Evolutionary conservation across 306 rosid genomes (phyloP), one percentile per base, ranked within the genome.

Genomic region (Purshia tridentata): DNA sequence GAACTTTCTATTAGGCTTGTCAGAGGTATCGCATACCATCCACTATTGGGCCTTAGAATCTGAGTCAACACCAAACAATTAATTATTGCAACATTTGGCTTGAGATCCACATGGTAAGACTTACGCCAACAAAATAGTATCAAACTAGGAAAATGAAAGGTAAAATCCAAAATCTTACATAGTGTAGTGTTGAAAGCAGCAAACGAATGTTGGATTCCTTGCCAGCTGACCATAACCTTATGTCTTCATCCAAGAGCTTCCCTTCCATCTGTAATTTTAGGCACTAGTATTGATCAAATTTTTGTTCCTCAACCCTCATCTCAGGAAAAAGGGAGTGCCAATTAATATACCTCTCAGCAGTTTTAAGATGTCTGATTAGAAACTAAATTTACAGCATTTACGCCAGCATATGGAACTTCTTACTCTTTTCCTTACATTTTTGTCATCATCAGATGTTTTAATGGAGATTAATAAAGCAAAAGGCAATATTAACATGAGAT

Each of bases 191-290:
- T 14, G 97, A 89, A 81, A 94, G 92, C 47, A 91, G 89, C 80
- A 86, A 67, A 71, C 91, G 84, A 69, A 94, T 91, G 81, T 91
- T 84, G 61, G 88, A 77, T 81, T 89, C 96, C 71, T 88, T 91
- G 76, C 95, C 92, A 45, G 84, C 83, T 55, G 98, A 91, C 98
- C 98, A 94, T 81, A 89, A 55, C 83, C 82, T 84, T 80, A 94
- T 60, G 60, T 85, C 89, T 77, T 81, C 87, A 78, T 89, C 96
- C 69, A 89, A 85, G 47, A 74, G 67, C 79, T 88, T 84, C 78
- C 81, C 70, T 53, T 86, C 91, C 54, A 73, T 78, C 92, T 80
- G 82, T 75, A 35, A 51, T 54, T 81, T 74, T 2, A 37, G 47
- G 1, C 39, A 82, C 65, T 22, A 67, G 41, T 70, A n/a, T 46